Evolutionary conservation across 768 basidiomycete genomes (phyloP).

Genomic region (Termitomyces sp.): DNA sequence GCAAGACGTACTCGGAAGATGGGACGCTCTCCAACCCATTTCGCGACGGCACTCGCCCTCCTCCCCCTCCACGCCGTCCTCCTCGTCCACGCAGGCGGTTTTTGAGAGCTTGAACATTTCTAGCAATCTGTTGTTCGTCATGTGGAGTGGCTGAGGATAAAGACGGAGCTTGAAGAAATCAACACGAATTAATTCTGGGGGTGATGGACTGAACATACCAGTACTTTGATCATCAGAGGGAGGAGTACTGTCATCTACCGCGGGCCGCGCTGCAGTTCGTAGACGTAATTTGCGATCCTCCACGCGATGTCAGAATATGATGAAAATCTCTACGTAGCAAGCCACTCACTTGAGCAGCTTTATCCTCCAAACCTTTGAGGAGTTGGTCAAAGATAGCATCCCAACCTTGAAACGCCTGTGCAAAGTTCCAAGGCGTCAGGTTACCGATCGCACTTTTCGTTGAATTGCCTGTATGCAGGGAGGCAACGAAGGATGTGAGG

Average conservation of each 20-base stretch:
- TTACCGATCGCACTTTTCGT: slow-evolving; percentile 35
- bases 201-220: slow-evolving; percentile 27
- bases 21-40: slow-evolving; percentile 57
- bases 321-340: background rate
- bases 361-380: slow-evolving; percentile 67
- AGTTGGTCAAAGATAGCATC: slow-evolving; percentile 75
- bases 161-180: slow-evolving; percentile 32
- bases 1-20: slow-evolving; percentile 59
- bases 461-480: slow-evolving; percentile 58
- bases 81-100: slow-evolving; percentile 74
- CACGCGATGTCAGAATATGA: background rate
- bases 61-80: slow-evolving; percentile 48
- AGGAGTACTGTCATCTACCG: slow-evolving; percentile 36
- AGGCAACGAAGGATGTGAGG: slow-evolving; percentile 76
- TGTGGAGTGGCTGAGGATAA: slow-evolving; percentile 44
- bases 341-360: slow-evolving; percentile 54
- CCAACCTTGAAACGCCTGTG: slow-evolving; percentile 71
- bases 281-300: slow-evolving; percentile 73
- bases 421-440: slow-evolving; percentile 58
- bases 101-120: slow-evolving; percentile 89
- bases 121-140: slow-evolving; percentile 87
- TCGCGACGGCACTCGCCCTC: slow-evolving; percentile 41
- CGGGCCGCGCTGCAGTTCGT: slow-evolving; percentile 32
- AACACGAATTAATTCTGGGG: background rate
- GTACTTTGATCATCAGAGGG: slow-evolving; percentile 59